Evolutionary conservation across 768 basidiomycete species (phyloP).

Genomic region (Zangia roseola): DNA sequence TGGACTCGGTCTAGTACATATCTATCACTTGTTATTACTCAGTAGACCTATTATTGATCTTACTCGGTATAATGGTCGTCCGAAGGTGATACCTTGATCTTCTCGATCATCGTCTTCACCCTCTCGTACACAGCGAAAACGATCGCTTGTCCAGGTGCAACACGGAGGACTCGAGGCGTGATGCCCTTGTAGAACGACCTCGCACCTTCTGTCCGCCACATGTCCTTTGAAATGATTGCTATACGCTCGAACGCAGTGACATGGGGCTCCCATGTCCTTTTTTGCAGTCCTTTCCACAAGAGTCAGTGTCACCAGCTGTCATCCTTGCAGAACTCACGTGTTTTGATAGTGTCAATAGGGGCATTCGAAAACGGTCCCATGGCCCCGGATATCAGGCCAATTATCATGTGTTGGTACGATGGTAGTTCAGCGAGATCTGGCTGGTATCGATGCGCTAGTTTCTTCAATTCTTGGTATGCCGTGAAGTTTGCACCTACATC

Average conservation of each 20-base stretch:
- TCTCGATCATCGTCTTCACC: slow-evolving; percentile 74
- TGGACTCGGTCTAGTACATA: too few relatives aligned
- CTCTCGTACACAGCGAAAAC: slow-evolving; percentile 98
- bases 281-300: slow-evolving; percentile 67
- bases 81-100: slow-evolving; percentile 49
- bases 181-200: slow-evolving; percentile 97
- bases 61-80: slow-evolving; percentile 74
- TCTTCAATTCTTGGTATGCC: slow-evolving; percentile 96
- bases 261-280: slow-evolving; percentile 69
- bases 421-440: slow-evolving; percentile 80
- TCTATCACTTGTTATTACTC: too few relatives aligned
- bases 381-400: slow-evolving; percentile 94
- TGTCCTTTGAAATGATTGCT: slow-evolving; percentile 76
- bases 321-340: slow-evolving; percentile 52
- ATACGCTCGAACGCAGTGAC: slow-evolving; percentile 81
- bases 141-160: slow-evolving; percentile 95
- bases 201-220: slow-evolving; percentile 91
- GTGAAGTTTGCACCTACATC: slow-evolving; percentile 90
- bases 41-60: too few relatives aligned
- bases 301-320: background rate
- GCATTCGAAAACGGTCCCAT: slow-evolving; percentile 99
- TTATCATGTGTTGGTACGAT: slow-evolving; percentile 92
- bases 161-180: slow-evolving; percentile 91
- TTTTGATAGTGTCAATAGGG: slow-evolving; percentile 93
- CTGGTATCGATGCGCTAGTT: slow-evolving; percentile 71